Conservation (phyloP, 352 stramenopile genomes). For the Phytophthora pluvialis region DNA sequence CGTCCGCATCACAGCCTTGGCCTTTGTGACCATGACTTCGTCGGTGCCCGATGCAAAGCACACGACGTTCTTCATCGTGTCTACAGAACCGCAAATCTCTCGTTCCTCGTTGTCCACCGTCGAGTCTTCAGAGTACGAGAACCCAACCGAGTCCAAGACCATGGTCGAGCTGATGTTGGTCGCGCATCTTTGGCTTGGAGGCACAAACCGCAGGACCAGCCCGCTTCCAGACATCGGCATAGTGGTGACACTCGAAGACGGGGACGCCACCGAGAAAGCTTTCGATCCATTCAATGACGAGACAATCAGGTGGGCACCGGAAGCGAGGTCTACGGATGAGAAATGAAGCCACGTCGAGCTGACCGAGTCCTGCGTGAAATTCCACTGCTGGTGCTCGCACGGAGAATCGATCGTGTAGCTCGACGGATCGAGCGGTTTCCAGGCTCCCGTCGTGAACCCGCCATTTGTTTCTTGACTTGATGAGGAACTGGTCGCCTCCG, state of each 20-base stretch:
- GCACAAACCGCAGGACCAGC: constrained; percentile 53
- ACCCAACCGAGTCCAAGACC: constrained; percentile 41
- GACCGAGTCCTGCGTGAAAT: constrained; percentile 52
- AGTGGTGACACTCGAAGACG: constrained; percentile 38
- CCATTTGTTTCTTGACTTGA: constrained; percentile 33
- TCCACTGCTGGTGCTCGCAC: constrained; percentile 55
- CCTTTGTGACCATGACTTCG: constrained; percentile 44
- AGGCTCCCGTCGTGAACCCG: constrained; percentile 46
- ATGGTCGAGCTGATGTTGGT: constrained; percentile 29
- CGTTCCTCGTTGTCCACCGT: constrained; percentile 49
- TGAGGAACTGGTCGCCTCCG: constrained; percentile 1
- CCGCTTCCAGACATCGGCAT: constrained; percentile 37
- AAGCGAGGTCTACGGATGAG: constrained; percentile 31
- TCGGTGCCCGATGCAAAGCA: constrained; percentile 40
- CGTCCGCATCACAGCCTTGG: constrained; percentile 55
- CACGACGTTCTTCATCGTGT: constrained; percentile 69
- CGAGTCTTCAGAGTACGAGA: constrained; percentile 43
- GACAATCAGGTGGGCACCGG: constrained; percentile 50
- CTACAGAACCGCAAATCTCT: constrained; percentile 51
- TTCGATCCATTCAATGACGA: constrained; percentile 43
- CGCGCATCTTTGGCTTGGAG: constrained; percentile 35
- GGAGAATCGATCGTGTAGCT: constrained; percentile 46
- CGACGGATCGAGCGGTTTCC: constrained; percentile 33
- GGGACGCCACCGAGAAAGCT: constrained; percentile 29
- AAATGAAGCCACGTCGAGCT: constrained; percentile 53